A percentile compares a stretch with the other conserved stretches of the same genome.
These are phyloP conservation scores for Naganishia albida DNA, from an alignment of 1,284 basidiomycete genomes.

Conservation along the genomic window DNA sequence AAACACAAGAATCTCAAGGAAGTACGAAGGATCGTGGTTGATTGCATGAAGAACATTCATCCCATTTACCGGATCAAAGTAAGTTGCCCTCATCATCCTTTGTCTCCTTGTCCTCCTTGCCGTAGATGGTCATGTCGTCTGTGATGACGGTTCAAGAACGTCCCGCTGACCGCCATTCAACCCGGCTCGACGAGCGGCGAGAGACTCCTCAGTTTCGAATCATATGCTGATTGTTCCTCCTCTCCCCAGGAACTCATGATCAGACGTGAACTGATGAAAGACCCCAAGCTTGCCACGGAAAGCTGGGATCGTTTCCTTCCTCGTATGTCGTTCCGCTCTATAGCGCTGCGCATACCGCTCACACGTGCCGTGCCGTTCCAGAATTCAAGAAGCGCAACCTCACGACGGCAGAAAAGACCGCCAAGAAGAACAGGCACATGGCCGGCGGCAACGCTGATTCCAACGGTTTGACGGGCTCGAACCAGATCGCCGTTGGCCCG, in stretches of 20 bases:
- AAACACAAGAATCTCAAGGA: conserved; percentile 93
- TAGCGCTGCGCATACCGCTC: too few relatives aligned
- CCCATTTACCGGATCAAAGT: conserved; percentile 99
- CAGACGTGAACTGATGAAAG: conserved; percentile 94
- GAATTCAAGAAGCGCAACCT: conserved; percentile 90
- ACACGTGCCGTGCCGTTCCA: conserved; percentile 23
- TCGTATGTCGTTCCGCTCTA: conserved; percentile 48
- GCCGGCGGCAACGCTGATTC: conserved; percentile 28
- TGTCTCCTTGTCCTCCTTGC: neutral
- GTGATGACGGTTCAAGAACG: too few relatives aligned
- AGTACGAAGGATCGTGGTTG: conserved; percentile 88
- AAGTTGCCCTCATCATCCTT: conserved; percentile 31
- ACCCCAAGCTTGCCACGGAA: conserved; percentile 90
- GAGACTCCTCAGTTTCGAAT: neutral
- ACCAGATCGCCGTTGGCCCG: conserved; percentile 19
- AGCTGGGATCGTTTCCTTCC: conserved; percentile 98
- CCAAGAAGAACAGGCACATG: conserved; percentile 71
- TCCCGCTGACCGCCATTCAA: too few relatives aligned
- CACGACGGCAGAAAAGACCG: conserved; percentile 87
- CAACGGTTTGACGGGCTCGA: conserved; percentile 27
- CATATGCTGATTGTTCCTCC: conserved; percentile 1
- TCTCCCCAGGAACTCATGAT: conserved; percentile 89
- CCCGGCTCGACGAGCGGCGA: neutral
- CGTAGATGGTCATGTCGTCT: neutral
- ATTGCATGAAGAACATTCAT: conserved; percentile 99